Evolutionary conservation across 257 asterid species (phyloP), one percentile per base, ranked within the genome.

Genomic region (Solanum gracilifrons): DNA sequence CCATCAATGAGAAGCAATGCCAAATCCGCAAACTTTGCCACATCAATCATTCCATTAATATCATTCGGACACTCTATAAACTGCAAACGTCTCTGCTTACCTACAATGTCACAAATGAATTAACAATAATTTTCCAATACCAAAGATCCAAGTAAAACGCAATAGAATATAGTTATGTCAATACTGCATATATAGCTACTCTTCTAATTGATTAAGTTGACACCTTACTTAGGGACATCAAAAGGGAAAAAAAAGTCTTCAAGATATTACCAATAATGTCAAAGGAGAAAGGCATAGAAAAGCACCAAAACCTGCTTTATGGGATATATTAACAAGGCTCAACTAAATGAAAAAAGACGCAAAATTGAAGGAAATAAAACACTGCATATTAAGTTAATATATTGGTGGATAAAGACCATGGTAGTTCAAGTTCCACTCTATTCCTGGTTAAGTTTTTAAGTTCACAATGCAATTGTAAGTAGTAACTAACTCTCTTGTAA

Each of bases 51-150:
- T 89, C 99, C 97, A 91, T 96, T 97, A 87, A 97, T 97, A 91
- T 97, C 99, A 92, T 95, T 97, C 20, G 98, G 99, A 84, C 99
- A 97, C 94, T 97, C 99, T 90, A 97, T 95, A 91, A 97, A 97
- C 92, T 97, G 99, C 86, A 97, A 91, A 33, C 99, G 90, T 90
- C 99, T 94, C 88, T 93, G 91, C 92, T 97, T 96, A 86, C 99
- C 99, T 97, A 86, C 85, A 86, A 37, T 91, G 89, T 9, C 55
- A 87, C 60, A 90, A 87, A 31, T 48, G 27, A 9, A 80, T 80
- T 80, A 75, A 76, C 69, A 31, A 16, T 48, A 48, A 46, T 80
- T 18, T 46, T 46, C 39, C 69, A 18, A 80, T 46, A 29, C 85
- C 2, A 80, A 13, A 43, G 39, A 79, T 27, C 39, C 85, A 46